Evolutionary conservation across 192 early-diverging fungal genomes (phyloP).

Genomic region (Coemansia sp.): DNA sequence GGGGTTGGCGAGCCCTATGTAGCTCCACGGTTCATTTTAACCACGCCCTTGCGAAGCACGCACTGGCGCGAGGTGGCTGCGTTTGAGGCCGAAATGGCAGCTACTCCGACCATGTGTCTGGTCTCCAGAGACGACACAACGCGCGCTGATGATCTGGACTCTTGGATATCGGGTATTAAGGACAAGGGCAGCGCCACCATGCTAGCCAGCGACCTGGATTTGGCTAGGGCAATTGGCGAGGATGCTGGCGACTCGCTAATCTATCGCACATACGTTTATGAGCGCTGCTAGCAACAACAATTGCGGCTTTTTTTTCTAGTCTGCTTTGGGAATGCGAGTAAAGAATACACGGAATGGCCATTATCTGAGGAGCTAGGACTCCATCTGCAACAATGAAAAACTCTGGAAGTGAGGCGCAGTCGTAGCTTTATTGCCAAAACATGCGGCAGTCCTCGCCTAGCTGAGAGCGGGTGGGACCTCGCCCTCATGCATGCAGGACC

Average conservation of each 20-base stretch:
- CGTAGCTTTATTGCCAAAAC: not conserved
- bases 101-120: conserved; percentile 2
- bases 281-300: conserved; percentile 1
- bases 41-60: conserved; percentile 8
- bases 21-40: conserved; percentile 13
- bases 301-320: not conserved
- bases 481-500: conserved; percentile 6
- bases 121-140: conserved; percentile 6
- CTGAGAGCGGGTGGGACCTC: not conserved
- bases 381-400: not conserved
- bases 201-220: not conserved
- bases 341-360: not conserved
- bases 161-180: not conserved
- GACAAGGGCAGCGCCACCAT: not conserved
- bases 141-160: conserved; percentile 5
- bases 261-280: conserved; percentile 21
- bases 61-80: conserved; percentile 13
- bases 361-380: conserved; percentile 1
- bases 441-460: not conserved
- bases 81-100: conserved; percentile 26
- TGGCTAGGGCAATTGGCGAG: not conserved
- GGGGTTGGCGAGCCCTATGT: not conserved
- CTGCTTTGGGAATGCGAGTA: not conserved
- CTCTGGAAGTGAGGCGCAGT: not conserved
- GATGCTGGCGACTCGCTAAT: conserved; percentile 1